Conservation (phyloP, 805 yeast species). For the Wickerhamiella vanderwaltii region DNA sequence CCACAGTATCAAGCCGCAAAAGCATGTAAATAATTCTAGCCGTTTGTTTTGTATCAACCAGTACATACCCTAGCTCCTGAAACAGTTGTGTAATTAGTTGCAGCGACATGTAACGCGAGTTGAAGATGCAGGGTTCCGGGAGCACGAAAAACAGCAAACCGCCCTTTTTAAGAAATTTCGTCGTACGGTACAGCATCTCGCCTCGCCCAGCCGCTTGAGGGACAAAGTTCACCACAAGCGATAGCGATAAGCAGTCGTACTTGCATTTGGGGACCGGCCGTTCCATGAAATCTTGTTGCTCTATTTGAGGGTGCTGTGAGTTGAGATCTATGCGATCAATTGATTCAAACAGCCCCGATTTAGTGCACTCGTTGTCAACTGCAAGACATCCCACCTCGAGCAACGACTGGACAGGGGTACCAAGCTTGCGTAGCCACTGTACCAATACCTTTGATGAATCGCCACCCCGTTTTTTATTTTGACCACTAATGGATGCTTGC, state of each 20-base stretch:
- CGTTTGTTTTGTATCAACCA: constrained; percentile 42
- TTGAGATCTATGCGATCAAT: constrained; percentile 65
- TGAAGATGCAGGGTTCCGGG: constrained; percentile 75
- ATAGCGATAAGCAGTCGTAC: constrained; percentile 65
- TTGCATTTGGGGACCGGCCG: constrained; percentile 44
- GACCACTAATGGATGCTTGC: constrained; percentile 77
- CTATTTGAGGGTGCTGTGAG: constrained; percentile 60
- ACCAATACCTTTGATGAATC: constrained; percentile 76
- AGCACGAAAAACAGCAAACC: constrained; percentile 56
- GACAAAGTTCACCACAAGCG: constrained; percentile 80
- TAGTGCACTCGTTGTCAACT: constrained; percentile 54
- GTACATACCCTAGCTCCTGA: constrained; percentile 46
- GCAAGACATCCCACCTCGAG: constrained; percentile 79
- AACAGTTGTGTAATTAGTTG: constrained; percentile 36
- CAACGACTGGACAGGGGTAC: constrained; percentile 28
- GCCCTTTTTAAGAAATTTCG: constrained; percentile 37
- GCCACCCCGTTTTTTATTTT: constrained; percentile 66
- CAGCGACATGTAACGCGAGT: constrained; percentile 65
- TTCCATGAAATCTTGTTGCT: constrained; percentile 75
- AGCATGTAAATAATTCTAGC: constrained; percentile 66
- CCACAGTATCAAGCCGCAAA: constrained; percentile 26
- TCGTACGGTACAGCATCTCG: constrained; percentile 54
- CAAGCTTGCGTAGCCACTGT: constrained; percentile 47
- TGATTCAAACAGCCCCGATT: constrained; percentile 38
- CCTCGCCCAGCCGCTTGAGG: constrained; percentile 63